Evolutionary conservation across 1,139 yeast genomes (phyloP).

Genomic region (Spathaspora sp.): DNA sequence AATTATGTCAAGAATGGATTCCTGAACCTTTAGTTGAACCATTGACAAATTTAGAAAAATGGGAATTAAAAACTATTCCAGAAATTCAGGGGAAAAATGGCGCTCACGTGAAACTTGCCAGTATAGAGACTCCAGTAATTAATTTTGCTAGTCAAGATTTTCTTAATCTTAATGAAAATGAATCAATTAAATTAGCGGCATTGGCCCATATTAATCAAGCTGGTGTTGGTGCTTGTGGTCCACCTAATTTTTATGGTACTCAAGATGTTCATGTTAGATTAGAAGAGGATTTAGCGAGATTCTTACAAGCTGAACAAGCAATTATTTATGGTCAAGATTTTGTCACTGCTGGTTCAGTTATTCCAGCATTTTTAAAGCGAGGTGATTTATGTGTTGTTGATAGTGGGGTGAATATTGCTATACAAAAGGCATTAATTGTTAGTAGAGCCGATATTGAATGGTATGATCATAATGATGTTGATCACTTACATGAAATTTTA

Average conservation of each 20-base stretch:
- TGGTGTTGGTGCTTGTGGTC: constrained; percentile 99
- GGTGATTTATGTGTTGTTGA: constrained; percentile 94
- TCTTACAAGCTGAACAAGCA: constrained; percentile 73
- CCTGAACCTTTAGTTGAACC: constrained; percentile 79
- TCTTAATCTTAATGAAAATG: constrained; percentile 53
- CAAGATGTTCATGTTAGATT: constrained; percentile 87
- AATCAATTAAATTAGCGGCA: constrained; percentile 54
- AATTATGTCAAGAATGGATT: constrained; percentile 83
- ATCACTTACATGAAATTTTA: constrained; percentile 72
- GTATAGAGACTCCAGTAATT: constrained; percentile 32
- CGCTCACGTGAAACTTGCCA: constrained; percentile 40
- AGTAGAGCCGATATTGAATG: constrained; percentile 84
- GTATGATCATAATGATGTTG: constrained; percentile 87
- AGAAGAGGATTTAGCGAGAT: constrained; percentile 73
- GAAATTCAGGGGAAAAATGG: constrained; percentile 57
- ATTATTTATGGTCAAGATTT: constrained; percentile 93
- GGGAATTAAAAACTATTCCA: constrained; percentile 68
- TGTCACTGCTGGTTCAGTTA: constrained; percentile 89
- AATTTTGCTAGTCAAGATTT: constrained; percentile 69
- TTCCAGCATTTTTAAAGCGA: constrained; percentile 92
- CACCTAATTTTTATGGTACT: constrained; percentile 96
- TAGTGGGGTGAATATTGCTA: constrained; percentile 68
- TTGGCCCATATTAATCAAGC: constrained; percentile 58
- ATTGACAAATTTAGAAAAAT: constrained; percentile 49
- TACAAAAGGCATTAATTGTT: constrained; percentile 85